These are phyloP conservation scores for Trichomonas tenax DNA, from an alignment of 208 protist species.

Conservation along the genomic window DNA sequence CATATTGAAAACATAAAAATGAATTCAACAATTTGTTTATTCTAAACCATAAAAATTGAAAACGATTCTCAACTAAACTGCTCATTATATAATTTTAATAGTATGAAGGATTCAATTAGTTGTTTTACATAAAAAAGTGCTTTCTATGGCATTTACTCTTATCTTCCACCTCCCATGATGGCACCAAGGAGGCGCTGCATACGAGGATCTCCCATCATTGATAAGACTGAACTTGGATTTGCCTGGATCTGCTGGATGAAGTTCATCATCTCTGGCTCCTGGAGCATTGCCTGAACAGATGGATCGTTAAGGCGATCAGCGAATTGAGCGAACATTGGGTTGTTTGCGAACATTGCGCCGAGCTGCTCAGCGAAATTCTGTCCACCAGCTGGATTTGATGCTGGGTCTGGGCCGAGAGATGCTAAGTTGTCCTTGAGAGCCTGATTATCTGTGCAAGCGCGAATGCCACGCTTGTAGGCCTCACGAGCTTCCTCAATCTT, in stretches of 20 bases:
- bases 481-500: slow-evolving; percentile 7
- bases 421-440: neutral
- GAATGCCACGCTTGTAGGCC: neutral
- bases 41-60: too few relatives aligned
- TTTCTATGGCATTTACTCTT: too few relatives aligned
- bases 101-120: too few relatives aligned
- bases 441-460: slow-evolving; percentile 7
- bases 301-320: neutral
- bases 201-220: neutral
- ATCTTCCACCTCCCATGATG: neutral
- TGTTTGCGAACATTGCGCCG: neutral
- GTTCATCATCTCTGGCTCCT: neutral
- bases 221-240: neutral
- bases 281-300: neutral
- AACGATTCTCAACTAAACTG: too few relatives aligned
- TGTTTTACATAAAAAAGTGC: too few relatives aligned
- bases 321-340: neutral
- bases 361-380: neutral
- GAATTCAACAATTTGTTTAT: too few relatives aligned
- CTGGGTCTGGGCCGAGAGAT: neutral
- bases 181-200: neutral
- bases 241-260: neutral
- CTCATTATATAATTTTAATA: too few relatives aligned
- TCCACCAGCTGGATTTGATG: neutral
- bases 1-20: too few relatives aligned